Evolutionary conservation across 768 basidiomycete genomes (phyloP), one percentile per base, ranked within the genome.

Genomic region (Calocera cornea): DNA sequence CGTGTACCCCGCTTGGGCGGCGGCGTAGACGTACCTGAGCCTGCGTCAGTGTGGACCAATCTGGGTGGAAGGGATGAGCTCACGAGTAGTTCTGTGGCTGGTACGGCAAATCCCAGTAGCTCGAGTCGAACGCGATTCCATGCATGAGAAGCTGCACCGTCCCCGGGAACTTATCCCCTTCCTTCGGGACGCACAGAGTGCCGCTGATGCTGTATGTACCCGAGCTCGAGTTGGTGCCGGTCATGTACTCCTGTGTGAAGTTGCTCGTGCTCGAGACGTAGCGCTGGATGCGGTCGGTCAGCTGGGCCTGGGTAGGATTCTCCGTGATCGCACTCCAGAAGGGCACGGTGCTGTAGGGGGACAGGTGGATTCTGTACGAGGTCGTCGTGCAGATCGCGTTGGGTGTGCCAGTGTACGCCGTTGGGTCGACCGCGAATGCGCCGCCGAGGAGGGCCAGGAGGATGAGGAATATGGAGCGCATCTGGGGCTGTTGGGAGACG

Each of bases 121-220:
- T 67, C 0, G 68, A 68, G 41, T 70, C 70, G 63, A 68, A 72
- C 19, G 67, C 69, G 34, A 72, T 64, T 31, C 70, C 69, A 34
- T 70, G 70, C 33, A 72, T 60, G 33, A 72, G 68, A 16, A 47
- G 63, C 49, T 72, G 71, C 22, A 71, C 63, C 10, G 68, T 12
- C 2, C 50, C 60, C 1, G 34, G 34, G 50, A 71, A 44, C 50
- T 68, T 68, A 8, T 71, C 63, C 31, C 65, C 65, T 10, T 41
- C 47, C 47, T 68, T 67, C n/a, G 70, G 71, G 19, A 64, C 38
- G 47, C 70, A 72, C 14, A 72, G 68, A 17, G 65, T 69, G 5
- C 70, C 70, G 19, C 67, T 69, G 36, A 72, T 69, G 33, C 54
- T 71, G 2, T 63, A 47, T 33, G 54, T 19, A 2, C 54, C 54